phyloP scores from a whole-genome alignment of 2,329 filamentous ascomycete species.

The Penicillium sp. region DNA sequence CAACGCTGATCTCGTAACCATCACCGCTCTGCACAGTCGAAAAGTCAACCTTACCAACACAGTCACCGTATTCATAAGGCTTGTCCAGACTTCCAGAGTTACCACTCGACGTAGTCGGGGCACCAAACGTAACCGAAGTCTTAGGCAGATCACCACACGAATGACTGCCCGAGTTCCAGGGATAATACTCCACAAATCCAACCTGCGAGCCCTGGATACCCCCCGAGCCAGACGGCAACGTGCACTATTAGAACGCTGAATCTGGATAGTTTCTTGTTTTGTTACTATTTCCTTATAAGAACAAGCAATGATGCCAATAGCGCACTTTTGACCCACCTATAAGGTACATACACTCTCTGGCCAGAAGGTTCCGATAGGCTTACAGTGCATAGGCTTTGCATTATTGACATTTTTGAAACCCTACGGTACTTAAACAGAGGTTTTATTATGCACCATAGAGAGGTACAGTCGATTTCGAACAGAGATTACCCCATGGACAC shows the following conservation, averaged over 20 bases:
- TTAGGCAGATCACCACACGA: constrained; percentile 27
- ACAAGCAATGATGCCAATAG: too few species aligned
- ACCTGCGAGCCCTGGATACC: constrained; percentile 33
- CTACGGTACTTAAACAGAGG: too few species aligned
- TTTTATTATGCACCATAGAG: too few species aligned
- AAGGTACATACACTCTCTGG: too few species aligned
- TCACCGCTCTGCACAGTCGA: constrained; percentile 16
- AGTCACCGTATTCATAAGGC: constrained; percentile 40
- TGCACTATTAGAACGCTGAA: constrained; percentile 1
- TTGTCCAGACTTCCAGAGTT: constrained; percentile 19
- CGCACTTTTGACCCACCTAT: too few species aligned
- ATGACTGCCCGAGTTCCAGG: constrained; percentile 28
- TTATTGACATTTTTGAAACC: too few species aligned
- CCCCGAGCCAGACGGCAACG: constrained; percentile 30
- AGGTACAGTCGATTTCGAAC: too few species aligned
- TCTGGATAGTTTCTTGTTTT: too few species aligned
- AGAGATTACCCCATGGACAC: too few species aligned
- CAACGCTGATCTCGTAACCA: constrained; percentile 29
- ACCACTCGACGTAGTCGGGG: constrained; percentile 26
- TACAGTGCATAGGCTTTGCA: too few species aligned
- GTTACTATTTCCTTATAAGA: too few species aligned
- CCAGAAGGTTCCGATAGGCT: too few species aligned
- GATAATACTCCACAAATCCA: constrained; percentile 42
- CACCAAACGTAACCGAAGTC: constrained; percentile 31
- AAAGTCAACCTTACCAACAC: constrained; percentile 34